Evolutionary conservation across 805 yeast genomes (phyloP).

Genomic region (Starmerella geochares): DNA sequence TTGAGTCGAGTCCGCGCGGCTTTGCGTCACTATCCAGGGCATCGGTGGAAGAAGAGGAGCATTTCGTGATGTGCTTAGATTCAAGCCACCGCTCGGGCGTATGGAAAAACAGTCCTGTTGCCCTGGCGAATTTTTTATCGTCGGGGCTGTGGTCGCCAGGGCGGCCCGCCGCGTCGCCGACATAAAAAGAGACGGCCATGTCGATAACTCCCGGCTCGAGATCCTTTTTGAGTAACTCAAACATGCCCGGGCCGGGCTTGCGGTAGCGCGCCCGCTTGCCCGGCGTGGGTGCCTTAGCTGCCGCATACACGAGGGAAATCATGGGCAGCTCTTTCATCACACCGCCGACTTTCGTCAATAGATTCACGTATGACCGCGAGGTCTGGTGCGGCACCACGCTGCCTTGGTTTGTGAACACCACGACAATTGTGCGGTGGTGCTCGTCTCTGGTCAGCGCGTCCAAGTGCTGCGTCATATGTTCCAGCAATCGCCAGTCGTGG

Average conservation of each 20-base stretch:
- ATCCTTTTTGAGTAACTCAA: conserved; percentile 43
- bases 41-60: background rate
- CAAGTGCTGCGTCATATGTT: conserved; percentile 11
- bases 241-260: conserved; percentile 77
- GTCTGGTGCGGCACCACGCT: conserved; percentile 39
- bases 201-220: conserved; percentile 34
- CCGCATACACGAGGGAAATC: conserved; percentile 41
- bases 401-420: conserved; percentile 82
- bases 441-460: background rate
- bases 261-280: conserved; percentile 23
- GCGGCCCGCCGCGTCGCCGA: conserved; percentile 98
- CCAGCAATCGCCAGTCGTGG: conserved; percentile 59
- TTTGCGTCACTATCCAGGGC: no score
- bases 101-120: conserved; percentile 43
- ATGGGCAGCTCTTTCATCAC: conserved; percentile 6
- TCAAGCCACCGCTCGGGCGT: conserved; percentile 53
- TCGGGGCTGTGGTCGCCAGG: conserved; percentile 65
- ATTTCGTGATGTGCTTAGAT: background rate
- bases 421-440: conserved; percentile 34
- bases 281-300: conserved; percentile 38
- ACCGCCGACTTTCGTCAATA: conserved; percentile 24
- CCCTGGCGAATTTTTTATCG: conserved; percentile 60
- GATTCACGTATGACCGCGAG: conserved; percentile 32
- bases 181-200: conserved; percentile 44
- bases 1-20: no score